A percentile compares a stretch with the other conserved stretches of the same genome.
phyloP scores from a whole-genome alignment of 768 basidiomycete genomes.

The Brasilioporus rufonigricans region DNA sequence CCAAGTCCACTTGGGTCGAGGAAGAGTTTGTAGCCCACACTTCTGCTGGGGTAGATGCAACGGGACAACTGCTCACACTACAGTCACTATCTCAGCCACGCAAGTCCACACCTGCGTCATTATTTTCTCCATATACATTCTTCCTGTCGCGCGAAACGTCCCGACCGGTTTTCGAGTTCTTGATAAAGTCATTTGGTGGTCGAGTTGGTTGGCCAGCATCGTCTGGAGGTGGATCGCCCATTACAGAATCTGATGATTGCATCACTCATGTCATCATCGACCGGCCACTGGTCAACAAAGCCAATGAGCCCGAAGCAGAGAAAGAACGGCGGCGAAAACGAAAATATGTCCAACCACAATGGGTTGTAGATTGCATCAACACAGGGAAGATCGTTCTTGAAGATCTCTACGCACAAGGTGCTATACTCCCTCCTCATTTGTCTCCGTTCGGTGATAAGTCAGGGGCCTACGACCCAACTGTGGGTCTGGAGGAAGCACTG shows the following conservation, averaged over 20 bases:
- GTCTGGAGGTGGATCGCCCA: conserved; percentile 78
- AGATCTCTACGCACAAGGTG: conserved; percentile 83
- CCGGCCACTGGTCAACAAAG: conserved; percentile 59
- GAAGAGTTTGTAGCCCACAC: conserved; percentile 71
- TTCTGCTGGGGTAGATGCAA: conserved; percentile 48
- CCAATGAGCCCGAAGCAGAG: conserved; percentile 53
- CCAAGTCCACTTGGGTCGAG: conserved; percentile 35
- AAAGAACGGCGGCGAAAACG: conserved; percentile 62
- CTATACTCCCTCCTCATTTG: conserved; percentile 87
- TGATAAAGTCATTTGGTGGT: conserved; percentile 89
- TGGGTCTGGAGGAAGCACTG: conserved; percentile 29
- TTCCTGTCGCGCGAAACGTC: conserved; percentile 94
- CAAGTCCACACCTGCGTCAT: conserved; percentile 50
- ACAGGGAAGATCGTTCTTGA: conserved; percentile 79
- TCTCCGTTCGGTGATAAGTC: conserved; percentile 89
- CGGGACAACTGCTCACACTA: conserved; percentile 61
- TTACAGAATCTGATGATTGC: conserved; percentile 70
- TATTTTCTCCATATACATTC: conserved; percentile 88
- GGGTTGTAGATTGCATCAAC: conserved; percentile 97
- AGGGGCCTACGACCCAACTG: conserved; percentile 71
- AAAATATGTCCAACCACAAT: conserved; percentile 95
- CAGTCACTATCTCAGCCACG: conserved; percentile 62
- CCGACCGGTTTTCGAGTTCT: conserved; percentile 89
- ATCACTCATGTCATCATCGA: conserved; percentile 98
- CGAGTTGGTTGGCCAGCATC: conserved; percentile 86